A percentile compares a stretch with the other conserved stretches of the same genome.
These are phyloP conservation scores for Mixia osmundae DNA, from an alignment of 1,284 basidiomycete genomes.

Conservation along the genomic window DNA sequence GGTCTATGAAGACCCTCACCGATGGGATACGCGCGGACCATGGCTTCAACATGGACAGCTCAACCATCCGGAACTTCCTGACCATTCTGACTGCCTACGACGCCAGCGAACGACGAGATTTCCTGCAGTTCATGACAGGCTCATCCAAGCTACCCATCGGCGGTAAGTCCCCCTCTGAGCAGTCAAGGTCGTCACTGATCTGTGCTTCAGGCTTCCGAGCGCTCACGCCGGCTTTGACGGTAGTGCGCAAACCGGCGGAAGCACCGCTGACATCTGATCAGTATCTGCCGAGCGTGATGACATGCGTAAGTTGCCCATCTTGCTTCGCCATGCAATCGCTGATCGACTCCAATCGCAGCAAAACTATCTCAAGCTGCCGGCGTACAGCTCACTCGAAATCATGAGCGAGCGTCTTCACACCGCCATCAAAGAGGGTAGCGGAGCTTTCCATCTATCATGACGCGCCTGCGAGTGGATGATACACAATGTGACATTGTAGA, in stretches of 20 bases:
- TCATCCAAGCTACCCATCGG: constrained; percentile 53
- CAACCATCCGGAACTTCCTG: constrained; percentile 61
- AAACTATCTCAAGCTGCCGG: constrained; percentile 2
- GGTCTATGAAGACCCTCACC: constrained; percentile 55
- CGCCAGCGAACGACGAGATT: constrained; percentile 47
- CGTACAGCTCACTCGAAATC: constrained; percentile 8
- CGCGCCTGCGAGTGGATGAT: too few relatives aligned
- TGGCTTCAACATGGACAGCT: constrained; percentile 85
- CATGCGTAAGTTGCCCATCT: constrained; percentile 49
- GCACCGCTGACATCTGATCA: constrained; percentile 46
- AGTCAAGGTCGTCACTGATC: constrained; percentile 8
- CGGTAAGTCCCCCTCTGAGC: neutral
- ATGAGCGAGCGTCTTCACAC: constrained; percentile 3
- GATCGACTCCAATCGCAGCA: neutral
- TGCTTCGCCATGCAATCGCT: constrained; percentile 1
- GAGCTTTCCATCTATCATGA: constrained; percentile 2
- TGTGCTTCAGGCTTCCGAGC: constrained; percentile 56
- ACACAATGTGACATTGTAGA: too few relatives aligned
- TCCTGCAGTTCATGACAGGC: constrained; percentile 91
- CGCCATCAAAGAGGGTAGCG: constrained; percentile 7
- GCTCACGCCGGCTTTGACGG: constrained; percentile 77
- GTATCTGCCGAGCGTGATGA: constrained; percentile 94
- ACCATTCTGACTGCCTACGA: constrained; percentile 69
- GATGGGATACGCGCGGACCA: constrained; percentile 91
- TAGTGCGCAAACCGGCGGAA: constrained; percentile 91